Conservation (phyloP, 2,329 filamentous ascomycete genomes). For the Sarocladium kiliense region DNA sequence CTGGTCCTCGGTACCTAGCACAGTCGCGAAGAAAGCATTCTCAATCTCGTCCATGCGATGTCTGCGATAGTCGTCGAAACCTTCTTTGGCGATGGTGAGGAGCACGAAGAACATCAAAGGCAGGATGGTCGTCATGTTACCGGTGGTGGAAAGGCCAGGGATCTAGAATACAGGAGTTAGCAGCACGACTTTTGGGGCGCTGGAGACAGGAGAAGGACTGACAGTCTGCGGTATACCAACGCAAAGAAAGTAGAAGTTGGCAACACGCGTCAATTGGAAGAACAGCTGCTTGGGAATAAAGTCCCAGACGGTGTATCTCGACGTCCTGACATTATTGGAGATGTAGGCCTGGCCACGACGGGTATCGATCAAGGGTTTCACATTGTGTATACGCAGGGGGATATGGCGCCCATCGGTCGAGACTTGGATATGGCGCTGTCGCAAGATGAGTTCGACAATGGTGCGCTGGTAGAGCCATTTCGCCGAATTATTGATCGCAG, state of each 20-base stretch:
- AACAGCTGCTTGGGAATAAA: slow-evolving; percentile 81
- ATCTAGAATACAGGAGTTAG: slow-evolving; percentile 30
- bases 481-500: slow-evolving; percentile 5
- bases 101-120: slow-evolving; percentile 72
- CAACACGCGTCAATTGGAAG: slow-evolving; percentile 80
- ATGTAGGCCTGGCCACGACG: slow-evolving; percentile 45
- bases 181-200: slow-evolving; percentile 24
- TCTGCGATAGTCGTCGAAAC: slow-evolving; percentile 77
- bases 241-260: slow-evolving; percentile 83
- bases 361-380: slow-evolving; percentile 40
- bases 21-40: slow-evolving; percentile 53
- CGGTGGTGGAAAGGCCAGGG: slow-evolving; percentile 70
- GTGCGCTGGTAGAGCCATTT: slow-evolving; percentile 29
- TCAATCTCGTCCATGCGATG: slow-evolving; percentile 78
- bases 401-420: slow-evolving; percentile 63
- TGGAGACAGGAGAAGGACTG: slow-evolving; percentile 8
- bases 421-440: slow-evolving; percentile 62
- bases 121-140: slow-evolving; percentile 68
- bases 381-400: slow-evolving; percentile 33
- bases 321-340: slow-evolving; percentile 68
- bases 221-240: slow-evolving; percentile 76
- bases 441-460: slow-evolving; percentile 47
- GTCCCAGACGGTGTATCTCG: slow-evolving; percentile 77
- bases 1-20: slow-evolving; percentile 34
- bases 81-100: slow-evolving; percentile 79